Percentiles rank a stretch among this genome's conserved stretches.
phyloP scores from a whole-genome alignment of 306 rosid species.

The Lathyrus sativus region DNA sequence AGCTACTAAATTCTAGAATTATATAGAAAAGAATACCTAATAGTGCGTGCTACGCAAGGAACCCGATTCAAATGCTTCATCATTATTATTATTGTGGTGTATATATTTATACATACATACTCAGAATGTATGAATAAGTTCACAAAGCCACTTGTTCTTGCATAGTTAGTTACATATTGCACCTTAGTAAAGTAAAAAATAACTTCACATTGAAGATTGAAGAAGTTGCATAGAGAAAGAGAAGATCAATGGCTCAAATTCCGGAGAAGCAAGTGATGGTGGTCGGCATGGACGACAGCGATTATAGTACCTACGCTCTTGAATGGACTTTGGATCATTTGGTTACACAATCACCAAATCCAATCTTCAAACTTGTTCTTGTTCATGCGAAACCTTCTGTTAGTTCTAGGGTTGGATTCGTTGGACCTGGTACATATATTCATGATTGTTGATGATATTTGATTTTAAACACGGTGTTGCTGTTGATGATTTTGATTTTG shows the following conservation, averaged over 20 bases:
- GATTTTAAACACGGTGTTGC: background rate
- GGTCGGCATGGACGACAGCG: conserved; percentile 72
- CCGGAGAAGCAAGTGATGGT: conserved; percentile 66
- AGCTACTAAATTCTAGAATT: background rate
- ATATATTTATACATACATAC: background rate
- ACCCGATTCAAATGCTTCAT: conserved; percentile 23
- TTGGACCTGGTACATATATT: conserved; percentile 63
- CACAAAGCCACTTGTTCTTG: background rate
- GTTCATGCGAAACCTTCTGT: conserved; percentile 63
- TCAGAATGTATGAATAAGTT: conserved; percentile 2
- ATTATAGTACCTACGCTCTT: conserved; percentile 58
- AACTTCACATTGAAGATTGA: background rate
- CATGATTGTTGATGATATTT: background rate
- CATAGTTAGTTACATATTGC: background rate
- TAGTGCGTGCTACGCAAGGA: background rate
- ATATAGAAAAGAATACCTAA: conserved; percentile 1
- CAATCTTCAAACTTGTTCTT: conserved; percentile 60
- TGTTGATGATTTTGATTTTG: background rate
- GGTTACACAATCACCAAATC: conserved; percentile 27
- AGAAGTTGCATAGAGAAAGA: background rate
- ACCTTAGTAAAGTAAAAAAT: background rate
- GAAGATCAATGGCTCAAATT: background rate
- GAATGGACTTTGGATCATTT: conserved; percentile 69
- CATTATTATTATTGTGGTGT: background rate
- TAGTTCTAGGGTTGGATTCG: conserved; percentile 49